These are phyloP conservation scores for Fusarium denticulatum DNA, from an alignment of 2,329 filamentous ascomycete species.

Conservation along the genomic window DNA sequence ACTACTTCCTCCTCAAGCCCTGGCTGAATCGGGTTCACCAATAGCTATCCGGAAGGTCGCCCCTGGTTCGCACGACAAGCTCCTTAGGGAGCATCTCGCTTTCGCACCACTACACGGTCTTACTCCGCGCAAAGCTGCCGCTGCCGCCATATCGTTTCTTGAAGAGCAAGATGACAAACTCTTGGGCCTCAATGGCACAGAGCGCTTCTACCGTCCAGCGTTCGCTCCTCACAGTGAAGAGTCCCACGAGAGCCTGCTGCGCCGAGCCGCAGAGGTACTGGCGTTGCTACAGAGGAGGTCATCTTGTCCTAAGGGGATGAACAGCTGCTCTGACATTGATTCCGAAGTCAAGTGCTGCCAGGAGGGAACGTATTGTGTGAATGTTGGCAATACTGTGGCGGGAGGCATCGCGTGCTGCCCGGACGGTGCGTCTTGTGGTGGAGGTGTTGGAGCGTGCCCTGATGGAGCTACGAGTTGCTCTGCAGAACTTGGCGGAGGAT, in stretches of 20 bases:
- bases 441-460: slow-evolving; percentile 69
- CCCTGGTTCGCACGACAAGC: slow-evolving; percentile 76
- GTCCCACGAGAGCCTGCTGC: slow-evolving; percentile 46
- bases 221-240: slow-evolving; percentile 59
- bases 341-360: slow-evolving; percentile 78
- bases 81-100: slow-evolving; percentile 73
- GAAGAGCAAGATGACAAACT: slow-evolving; percentile 42
- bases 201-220: slow-evolving; percentile 56
- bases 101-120: slow-evolving; percentile 51
- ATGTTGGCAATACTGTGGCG: slow-evolving; percentile 68
- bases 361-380: slow-evolving; percentile 71
- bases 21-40: slow-evolving; percentile 55
- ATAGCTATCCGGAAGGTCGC: slow-evolving; percentile 78
- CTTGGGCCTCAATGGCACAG: slow-evolving; percentile 23
- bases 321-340: slow-evolving; percentile 70
- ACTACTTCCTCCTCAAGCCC: slow-evolving; percentile 53
- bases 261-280: slow-evolving; percentile 58
- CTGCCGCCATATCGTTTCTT: slow-evolving; percentile 45
- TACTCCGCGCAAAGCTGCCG: slow-evolving; percentile 44
- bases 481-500: slow-evolving; percentile 74
- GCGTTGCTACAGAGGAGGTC: slow-evolving; percentile 64
- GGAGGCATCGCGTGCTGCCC: slow-evolving; percentile 82
- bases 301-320: slow-evolving; percentile 75
- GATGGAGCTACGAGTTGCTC: slow-evolving; percentile 72
- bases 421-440: slow-evolving; percentile 69